These are phyloP conservation scores for Cladosporium sp. DNA, from an alignment of 2,329 filamentous ascomycete genomes.

Conservation along the genomic window DNA sequence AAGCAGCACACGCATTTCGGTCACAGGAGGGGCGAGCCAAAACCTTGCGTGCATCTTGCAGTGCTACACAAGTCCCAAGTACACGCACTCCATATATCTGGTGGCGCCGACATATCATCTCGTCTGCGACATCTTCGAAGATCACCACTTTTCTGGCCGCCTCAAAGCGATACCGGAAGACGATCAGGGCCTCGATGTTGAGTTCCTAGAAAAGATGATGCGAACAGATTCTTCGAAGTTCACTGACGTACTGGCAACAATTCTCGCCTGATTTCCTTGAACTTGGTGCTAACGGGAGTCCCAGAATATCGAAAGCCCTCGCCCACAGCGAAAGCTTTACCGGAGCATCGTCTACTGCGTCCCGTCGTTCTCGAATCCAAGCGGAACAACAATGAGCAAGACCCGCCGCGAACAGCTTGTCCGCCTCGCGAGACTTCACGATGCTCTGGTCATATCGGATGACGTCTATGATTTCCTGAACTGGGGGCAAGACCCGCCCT, in stretches of 20 bases:
- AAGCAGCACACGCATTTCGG: background rate
- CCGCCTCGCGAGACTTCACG: conserved; percentile 63
- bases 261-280: too few relatives aligned
- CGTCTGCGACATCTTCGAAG: background rate
- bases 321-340: conserved; percentile 7
- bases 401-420: conserved; percentile 64
- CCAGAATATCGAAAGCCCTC: conserved; percentile 4
- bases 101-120: background rate
- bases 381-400: conserved; percentile 71
- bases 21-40: background rate
- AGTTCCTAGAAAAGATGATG: background rate
- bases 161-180: background rate
- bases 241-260: too few relatives aligned
- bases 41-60: conserved; percentile 1
- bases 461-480: conserved; percentile 89
- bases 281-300: too few relatives aligned
- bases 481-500: conserved; percentile 46
- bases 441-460: conserved; percentile 75
- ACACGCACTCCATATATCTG: background rate
- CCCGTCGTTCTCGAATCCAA: conserved; percentile 81
- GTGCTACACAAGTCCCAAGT: background rate
- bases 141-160: too few relatives aligned
- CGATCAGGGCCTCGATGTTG: background rate
- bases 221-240: too few relatives aligned
- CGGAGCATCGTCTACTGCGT: conserved; percentile 69